Percentiles rank a stretch among this genome's conserved stretches.
phyloP scores from a whole-genome alignment of 148 eudicot species.

The Silene conica region DNA sequence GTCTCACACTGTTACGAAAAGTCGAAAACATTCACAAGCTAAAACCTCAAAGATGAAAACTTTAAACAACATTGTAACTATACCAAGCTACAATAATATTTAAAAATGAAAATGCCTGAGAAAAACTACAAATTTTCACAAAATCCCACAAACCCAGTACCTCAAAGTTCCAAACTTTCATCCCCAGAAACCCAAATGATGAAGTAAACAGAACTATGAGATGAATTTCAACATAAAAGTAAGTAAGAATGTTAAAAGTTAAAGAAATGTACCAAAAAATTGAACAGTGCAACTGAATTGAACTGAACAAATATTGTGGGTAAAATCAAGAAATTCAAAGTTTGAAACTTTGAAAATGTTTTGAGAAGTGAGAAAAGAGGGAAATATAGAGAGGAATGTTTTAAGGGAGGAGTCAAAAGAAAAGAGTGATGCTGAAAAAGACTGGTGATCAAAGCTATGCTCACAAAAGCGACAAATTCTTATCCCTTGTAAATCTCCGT shows the following conservation, averaged over 20 bases:
- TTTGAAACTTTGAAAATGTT: slow-evolving; percentile 19
- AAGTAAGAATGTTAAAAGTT: not conserved
- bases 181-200: not conserved
- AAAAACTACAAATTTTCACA: not conserved
- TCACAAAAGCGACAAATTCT: no score
- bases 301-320: not conserved
- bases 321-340: not conserved
- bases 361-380: not conserved
- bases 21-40: not conserved
- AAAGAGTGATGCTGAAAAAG: slow-evolving; percentile 10
- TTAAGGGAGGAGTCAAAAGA: not conserved
- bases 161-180: not conserved
- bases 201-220: not conserved
- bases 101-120: no score
- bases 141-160: not conserved
- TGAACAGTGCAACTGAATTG: slow-evolving; percentile 1
- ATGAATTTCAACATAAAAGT: not conserved
- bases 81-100: no score
- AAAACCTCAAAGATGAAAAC: slow-evolving; percentile 7
- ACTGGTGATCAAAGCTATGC: slow-evolving; percentile 1
- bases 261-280: slow-evolving; percentile 14
- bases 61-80: not conserved
- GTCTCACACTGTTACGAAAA: not conserved
- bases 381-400: slow-evolving; percentile 1
- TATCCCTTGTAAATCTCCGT: no score